phyloP scores from a whole-genome alignment of 305 asterid species.

The Coffea humblotiana region DNA sequence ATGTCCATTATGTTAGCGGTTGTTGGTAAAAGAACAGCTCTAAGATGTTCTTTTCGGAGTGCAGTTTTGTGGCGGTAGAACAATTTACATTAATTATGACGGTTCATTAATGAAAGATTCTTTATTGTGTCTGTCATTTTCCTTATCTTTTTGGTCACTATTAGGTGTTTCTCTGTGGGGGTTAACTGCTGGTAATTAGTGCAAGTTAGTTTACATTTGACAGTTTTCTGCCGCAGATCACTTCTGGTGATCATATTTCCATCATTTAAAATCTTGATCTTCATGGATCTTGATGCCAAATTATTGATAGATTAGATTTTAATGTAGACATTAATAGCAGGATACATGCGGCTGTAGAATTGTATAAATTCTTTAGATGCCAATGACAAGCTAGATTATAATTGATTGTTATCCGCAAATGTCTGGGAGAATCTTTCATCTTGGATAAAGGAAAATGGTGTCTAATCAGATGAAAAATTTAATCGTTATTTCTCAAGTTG shows the following conservation, averaged over 20 bases:
- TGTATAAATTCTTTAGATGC: neutral
- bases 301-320: neutral
- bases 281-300: neutral
- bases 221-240: neutral
- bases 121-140: neutral
- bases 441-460: neutral
- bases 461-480: neutral
- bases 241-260: neutral
- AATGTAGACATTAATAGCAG: neutral
- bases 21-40: neutral
- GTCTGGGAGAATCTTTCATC: constrained; percentile 1
- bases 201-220: neutral
- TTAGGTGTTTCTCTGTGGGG: neutral
- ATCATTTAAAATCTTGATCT: neutral
- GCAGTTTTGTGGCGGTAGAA: neutral
- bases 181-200: neutral
- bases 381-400: neutral
- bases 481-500: neutral
- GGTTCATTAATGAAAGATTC: neutral
- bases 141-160: neutral
- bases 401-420: neutral
- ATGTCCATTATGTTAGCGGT: neutral
- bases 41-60: neutral
- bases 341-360: neutral
- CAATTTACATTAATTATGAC: neutral